phyloP scores from a whole-genome alignment of 495 filamentous ascomycete species.

The Podospora anserina region DNA sequence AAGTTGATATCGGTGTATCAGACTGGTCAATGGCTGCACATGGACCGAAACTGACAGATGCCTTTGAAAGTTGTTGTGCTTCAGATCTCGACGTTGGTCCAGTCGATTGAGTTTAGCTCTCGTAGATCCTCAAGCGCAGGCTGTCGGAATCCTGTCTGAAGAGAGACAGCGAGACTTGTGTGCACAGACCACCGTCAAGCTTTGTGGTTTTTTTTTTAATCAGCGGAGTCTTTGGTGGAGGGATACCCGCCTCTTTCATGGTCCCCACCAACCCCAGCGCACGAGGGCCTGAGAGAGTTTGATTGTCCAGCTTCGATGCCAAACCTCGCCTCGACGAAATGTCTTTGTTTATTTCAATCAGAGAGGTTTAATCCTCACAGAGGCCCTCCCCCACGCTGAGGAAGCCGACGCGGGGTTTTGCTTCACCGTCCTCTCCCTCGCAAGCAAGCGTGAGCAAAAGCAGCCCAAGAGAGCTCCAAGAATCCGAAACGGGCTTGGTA shows the following conservation, averaged over 20 bases:
- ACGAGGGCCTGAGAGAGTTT: conserved; percentile 6
- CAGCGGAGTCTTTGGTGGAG: not conserved
- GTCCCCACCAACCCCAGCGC: conserved; percentile 4
- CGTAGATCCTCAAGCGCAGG: not conserved
- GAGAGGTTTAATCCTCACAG: not conserved
- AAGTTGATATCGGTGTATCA: not conserved
- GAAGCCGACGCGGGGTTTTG: not conserved
- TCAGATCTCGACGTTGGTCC: not conserved
- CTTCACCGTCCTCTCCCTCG: not conserved
- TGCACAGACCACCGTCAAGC: conserved; percentile 6
- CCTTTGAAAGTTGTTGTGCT: not conserved
- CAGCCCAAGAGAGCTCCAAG: conserved; percentile 10
- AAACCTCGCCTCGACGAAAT: not conserved
- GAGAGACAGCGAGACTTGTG: not conserved
- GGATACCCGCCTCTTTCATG: not conserved
- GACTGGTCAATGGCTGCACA: not conserved
- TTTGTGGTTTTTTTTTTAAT: conserved; percentile 10
- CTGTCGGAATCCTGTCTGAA: not conserved
- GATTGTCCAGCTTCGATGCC: conserved; percentile 1
- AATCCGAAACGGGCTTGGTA: conserved; percentile 12
- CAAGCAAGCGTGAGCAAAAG: not conserved
- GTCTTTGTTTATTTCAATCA: not conserved
- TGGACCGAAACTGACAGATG: not conserved
- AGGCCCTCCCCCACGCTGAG: not conserved
- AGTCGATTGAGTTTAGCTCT: not conserved